Conservation (phyloP, 176 grass and related monocot species). For the Eleusine coracana region DNA sequence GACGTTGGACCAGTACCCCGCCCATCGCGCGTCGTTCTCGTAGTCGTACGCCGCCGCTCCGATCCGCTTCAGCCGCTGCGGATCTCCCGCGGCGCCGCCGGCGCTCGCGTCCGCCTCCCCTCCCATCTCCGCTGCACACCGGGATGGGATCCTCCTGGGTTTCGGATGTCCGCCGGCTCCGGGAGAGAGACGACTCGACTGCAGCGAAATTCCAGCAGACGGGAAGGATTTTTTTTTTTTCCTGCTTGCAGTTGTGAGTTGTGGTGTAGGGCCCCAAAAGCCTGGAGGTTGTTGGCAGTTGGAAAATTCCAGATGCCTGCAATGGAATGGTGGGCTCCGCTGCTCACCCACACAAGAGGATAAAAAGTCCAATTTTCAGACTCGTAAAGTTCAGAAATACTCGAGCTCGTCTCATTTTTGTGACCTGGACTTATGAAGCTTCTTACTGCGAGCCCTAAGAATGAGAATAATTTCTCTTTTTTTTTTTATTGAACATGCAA, state of each 20-base stretch:
- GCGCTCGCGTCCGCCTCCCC: slow-evolving; percentile 49
- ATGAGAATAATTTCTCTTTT: too few relatives aligned
- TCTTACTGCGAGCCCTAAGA: too few relatives aligned
- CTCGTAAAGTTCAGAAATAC: not conserved
- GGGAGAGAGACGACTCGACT: not conserved
- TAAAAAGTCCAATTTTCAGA: not conserved
- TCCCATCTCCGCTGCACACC: slow-evolving; percentile 33
- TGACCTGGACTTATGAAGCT: not conserved
- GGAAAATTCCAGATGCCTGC: slow-evolving; percentile 10
- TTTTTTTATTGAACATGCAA: too few relatives aligned
- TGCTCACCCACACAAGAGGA: not conserved
- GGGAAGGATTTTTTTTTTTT: not conserved
- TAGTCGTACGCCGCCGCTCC: slow-evolving; percentile 87
- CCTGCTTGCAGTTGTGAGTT: slow-evolving; percentile 3
- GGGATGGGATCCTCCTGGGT: not conserved
- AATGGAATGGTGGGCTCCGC: not conserved
- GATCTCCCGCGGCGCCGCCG: slow-evolving; percentile 49
- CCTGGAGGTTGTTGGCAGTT: slow-evolving; percentile 31
- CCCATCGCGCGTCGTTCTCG: slow-evolving; percentile 90
- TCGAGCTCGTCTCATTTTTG: not conserved
- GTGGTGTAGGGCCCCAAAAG: not conserved
- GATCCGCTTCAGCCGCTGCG: slow-evolving; percentile 74
- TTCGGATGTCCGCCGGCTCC: not conserved
- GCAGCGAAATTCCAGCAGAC: slow-evolving; percentile 24
- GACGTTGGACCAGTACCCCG: slow-evolving; percentile 93